Conservation (phyloP, 306 rosid genomes). For the Gynostemma pentaphyllum region DNA sequence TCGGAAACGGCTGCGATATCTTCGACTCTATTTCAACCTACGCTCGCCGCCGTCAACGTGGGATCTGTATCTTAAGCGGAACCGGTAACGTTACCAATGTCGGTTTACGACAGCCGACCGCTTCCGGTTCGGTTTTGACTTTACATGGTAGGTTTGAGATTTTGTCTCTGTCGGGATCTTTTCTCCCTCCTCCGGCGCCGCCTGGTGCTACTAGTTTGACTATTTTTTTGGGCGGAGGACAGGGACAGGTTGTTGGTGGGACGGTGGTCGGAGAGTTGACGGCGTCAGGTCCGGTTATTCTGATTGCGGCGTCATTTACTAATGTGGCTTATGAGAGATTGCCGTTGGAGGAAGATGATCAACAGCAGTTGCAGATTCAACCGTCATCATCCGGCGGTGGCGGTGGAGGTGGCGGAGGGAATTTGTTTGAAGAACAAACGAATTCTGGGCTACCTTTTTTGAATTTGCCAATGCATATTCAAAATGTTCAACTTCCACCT, state of each 20-base stretch:
- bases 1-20: constrained; percentile 7
- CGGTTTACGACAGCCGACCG: constrained; percentile 7
- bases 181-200: constrained; percentile 14
- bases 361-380: background rate
- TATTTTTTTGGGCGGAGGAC: constrained; percentile 13
- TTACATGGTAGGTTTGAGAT: constrained; percentile 21
- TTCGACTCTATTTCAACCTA: constrained; percentile 5
- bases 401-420: background rate
- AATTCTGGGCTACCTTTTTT: constrained; percentile 12
- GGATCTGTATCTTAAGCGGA: constrained; percentile 17
- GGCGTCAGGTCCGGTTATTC: constrained; percentile 10
- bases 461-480: constrained; percentile 12
- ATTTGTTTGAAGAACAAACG: constrained; percentile 7
- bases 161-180: constrained; percentile 12
- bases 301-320: constrained; percentile 14
- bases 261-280: constrained; percentile 11
- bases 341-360: constrained; percentile 15
- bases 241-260: constrained; percentile 16
- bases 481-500: constrained; percentile 13
- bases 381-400: background rate
- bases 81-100: constrained; percentile 11
- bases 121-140: constrained; percentile 4
- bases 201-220: constrained; percentile 12
- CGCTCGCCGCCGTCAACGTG: constrained; percentile 14
- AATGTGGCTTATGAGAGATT: constrained; percentile 17